Percentiles rank a stretch among this genome's conserved stretches.
phyloP scores from a whole-genome alignment of 768 basidiomycete species.

The Termitomyces sp. region DNA sequence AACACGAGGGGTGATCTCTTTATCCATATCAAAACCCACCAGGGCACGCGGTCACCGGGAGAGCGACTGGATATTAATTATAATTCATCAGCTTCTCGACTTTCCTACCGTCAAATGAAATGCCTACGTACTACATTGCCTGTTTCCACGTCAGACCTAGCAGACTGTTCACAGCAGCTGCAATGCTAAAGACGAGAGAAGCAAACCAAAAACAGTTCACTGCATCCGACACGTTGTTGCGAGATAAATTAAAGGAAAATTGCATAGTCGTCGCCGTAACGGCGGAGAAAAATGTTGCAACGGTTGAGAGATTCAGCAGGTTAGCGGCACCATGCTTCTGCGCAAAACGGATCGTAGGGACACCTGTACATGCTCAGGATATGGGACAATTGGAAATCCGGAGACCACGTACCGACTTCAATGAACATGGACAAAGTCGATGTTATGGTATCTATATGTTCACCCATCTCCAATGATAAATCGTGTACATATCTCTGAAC shows the following conservation, averaged over 20 bases:
- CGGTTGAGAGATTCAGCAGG: conserved; percentile 70
- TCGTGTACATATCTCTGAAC: conserved; percentile 77
- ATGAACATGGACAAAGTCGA: conserved; percentile 71
- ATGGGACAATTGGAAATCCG: neutral
- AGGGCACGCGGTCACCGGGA: conserved; percentile 72
- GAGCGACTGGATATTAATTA: conserved; percentile 49
- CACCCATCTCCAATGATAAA: conserved; percentile 70
- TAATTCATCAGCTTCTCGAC: conserved; percentile 8
- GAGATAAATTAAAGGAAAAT: conserved; percentile 51
- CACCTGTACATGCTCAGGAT: conserved; percentile 39
- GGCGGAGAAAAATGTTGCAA: conserved; percentile 77
- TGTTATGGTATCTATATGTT: conserved; percentile 69
- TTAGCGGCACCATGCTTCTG: conserved; percentile 73
- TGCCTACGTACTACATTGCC: conserved; percentile 69
- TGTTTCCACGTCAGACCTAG: conserved; percentile 79
- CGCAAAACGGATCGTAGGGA: conserved; percentile 74
- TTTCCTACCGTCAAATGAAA: conserved; percentile 5
- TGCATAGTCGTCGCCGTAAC: conserved; percentile 74
- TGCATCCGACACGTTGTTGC: conserved; percentile 39
- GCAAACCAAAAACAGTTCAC: conserved; percentile 78
- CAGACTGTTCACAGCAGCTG: conserved; percentile 75
- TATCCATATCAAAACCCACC: conserved; percentile 88
- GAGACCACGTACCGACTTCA: conserved; percentile 56
- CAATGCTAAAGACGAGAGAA: conserved; percentile 75
- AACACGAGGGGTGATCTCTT: conserved; percentile 82